phyloP scores from a whole-genome alignment of 768 basidiomycete genomes.

The Agaricus sinodeliciosus region DNA sequence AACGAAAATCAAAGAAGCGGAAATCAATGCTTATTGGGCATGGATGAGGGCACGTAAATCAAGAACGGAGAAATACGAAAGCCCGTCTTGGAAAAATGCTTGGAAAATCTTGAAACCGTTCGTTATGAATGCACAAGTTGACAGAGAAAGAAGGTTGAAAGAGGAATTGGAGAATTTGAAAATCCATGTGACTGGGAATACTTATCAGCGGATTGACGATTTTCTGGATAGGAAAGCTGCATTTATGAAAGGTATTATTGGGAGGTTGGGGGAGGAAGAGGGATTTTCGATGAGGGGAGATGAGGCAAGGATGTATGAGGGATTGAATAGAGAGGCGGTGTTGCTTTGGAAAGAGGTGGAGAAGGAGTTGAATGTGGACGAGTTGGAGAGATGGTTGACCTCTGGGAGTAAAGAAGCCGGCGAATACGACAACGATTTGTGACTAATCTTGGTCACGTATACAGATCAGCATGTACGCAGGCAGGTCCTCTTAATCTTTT shows the following conservation, averaged over 20 bases:
- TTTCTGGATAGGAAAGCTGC: neutral
- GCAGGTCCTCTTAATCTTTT: too few relatives aligned
- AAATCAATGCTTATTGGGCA: neutral
- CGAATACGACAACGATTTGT: neutral
- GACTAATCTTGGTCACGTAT: too few relatives aligned
- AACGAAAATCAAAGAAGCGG: neutral
- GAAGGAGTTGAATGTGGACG: neutral
- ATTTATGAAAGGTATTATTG: neutral
- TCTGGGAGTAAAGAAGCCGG: neutral
- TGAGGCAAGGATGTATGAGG: neutral
- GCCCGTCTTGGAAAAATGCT: neutral
- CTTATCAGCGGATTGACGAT: neutral
- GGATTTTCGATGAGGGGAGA: neutral
- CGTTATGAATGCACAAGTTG: neutral
- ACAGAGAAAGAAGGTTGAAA: neutral
- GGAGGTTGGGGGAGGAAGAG: neutral
- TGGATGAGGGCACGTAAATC: neutral
- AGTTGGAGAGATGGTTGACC: neutral
- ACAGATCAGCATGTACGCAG: too few relatives aligned
- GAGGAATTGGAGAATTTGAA: neutral
- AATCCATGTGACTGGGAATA: neutral
- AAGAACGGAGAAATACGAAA: neutral
- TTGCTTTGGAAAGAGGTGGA: constrained; percentile 6
- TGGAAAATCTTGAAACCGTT: constrained; percentile 1
- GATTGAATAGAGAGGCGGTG: neutral